Percentiles rank a stretch among this genome's conserved stretches.
Evolutionary conservation across 305 asterid genomes (phyloP).

Genomic region (Vinca major): DNA sequence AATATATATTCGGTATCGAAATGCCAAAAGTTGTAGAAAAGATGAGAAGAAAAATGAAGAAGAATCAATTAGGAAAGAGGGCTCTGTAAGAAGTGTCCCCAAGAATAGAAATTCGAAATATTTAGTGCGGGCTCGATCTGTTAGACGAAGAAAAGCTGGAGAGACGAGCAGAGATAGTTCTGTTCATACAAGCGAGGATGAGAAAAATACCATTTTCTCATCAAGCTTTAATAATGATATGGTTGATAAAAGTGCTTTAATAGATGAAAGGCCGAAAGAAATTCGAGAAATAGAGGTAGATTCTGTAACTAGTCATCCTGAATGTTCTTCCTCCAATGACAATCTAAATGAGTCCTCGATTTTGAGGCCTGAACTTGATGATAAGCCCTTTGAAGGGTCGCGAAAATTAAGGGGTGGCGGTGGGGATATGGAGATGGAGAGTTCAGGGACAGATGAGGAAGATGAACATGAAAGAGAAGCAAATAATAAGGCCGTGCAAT

Average conservation of each 20-base stretch:
- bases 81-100: neutral
- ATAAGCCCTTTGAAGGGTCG: conserved; percentile 8
- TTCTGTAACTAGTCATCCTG: conserved; percentile 9
- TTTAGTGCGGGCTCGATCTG: conserved; percentile 48
- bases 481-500: conserved; percentile 26
- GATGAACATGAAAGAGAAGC: conserved; percentile 28
- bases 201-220: conserved; percentile 28
- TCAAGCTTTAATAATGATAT: conserved; percentile 15
- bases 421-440: conserved; percentile 14
- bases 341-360: neutral
- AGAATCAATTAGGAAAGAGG: conserved; percentile 8
- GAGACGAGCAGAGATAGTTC: conserved; percentile 23
- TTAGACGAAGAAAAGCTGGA: conserved; percentile 47
- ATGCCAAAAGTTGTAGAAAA: conserved; percentile 9
- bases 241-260: conserved; percentile 36
- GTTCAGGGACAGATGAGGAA: conserved; percentile 29
- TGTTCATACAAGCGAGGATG: conserved; percentile 24
- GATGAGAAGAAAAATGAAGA: conserved; percentile 15
- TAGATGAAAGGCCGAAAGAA: conserved; percentile 43
- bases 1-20: conserved; percentile 17
- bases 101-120: conserved; percentile 18
- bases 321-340: conserved; percentile 14
- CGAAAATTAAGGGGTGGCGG: conserved; percentile 11
- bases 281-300: conserved; percentile 45
- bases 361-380: conserved; percentile 5